Percentiles rank a stretch among this genome's conserved stretches.
Conservation (phyloP, 1,284 basidiomycete genomes). For the Pisolithus thermaeus region DNA sequence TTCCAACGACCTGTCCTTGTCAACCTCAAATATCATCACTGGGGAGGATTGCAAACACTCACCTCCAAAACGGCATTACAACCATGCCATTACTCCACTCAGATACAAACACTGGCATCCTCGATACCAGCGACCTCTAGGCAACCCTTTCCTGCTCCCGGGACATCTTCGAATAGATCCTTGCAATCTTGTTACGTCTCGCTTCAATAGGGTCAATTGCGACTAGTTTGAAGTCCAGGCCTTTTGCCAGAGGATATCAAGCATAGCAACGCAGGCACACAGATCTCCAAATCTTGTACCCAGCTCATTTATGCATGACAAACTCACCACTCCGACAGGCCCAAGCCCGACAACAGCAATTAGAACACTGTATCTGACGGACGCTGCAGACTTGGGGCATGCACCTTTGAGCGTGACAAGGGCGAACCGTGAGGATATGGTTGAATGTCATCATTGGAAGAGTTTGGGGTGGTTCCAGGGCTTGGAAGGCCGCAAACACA, state of each 20-base stretch:
- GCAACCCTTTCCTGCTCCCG: conserved; percentile 38
- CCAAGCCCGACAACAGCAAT: conserved; percentile 69
- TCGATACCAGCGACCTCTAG: conserved; percentile 48
- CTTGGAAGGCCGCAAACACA: conserved; percentile 70
- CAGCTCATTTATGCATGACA: background rate
- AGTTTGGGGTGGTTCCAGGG: conserved; percentile 64
- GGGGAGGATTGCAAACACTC: background rate
- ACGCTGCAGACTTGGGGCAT: conserved; percentile 22
- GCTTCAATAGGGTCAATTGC: conserved; percentile 56
- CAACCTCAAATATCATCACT: background rate
- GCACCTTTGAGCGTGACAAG: conserved; percentile 13
- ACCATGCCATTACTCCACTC: conserved; percentile 52
- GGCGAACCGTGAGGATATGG: conserved; percentile 50
- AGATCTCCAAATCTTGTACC: background rate
- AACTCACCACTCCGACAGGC: conserved; percentile 64
- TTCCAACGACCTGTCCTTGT: conserved; percentile 68
- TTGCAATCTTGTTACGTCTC: conserved; percentile 51
- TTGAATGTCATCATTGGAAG: conserved; percentile 46
- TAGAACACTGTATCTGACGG: conserved; percentile 47
- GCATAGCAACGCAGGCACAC: conserved; percentile 56
- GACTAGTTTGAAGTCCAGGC: conserved; percentile 49
- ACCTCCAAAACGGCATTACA: conserved; percentile 67
- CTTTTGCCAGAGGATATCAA: conserved; percentile 52
- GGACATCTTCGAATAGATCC: conserved; percentile 46
- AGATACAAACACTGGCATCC: conserved; percentile 44